phyloP scores from a whole-genome alignment of 225 moss, liverwort and hornwort species.

The Pseudisothecium myosuroides region DNA sequence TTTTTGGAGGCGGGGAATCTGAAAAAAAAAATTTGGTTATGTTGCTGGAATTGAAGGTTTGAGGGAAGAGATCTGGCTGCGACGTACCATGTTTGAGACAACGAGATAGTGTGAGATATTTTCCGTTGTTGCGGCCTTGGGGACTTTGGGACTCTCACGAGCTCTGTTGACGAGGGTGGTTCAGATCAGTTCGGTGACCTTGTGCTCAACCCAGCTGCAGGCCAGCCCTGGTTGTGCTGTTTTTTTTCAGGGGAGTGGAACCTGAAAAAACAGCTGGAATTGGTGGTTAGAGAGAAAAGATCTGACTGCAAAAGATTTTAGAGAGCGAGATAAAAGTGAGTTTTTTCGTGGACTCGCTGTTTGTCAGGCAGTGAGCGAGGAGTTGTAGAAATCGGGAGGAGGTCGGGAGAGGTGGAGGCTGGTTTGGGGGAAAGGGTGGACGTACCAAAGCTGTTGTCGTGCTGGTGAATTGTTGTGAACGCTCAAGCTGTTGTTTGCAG shows the following conservation, averaged over 20 bases:
- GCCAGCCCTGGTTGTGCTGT: background rate
- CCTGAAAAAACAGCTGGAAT: background rate
- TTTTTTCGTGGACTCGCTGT: background rate
- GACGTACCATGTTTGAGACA: background rate
- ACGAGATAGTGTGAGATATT: background rate
- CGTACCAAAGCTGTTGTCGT: background rate
- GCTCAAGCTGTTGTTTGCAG: slow-evolving; percentile 23
- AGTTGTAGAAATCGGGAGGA: background rate
- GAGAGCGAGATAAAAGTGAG: background rate
- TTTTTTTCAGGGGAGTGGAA: background rate
- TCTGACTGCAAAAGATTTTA: background rate
- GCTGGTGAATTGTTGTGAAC: background rate
- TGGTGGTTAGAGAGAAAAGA: background rate
- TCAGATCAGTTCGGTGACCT: background rate
- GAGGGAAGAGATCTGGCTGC: background rate
- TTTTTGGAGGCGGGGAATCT: background rate
- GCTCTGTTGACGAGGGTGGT: background rate
- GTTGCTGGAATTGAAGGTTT: background rate
- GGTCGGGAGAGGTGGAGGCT: background rate
- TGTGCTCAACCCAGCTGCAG: background rate
- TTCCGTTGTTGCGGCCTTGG: background rate
- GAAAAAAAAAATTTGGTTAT: background rate
- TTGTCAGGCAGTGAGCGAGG: background rate
- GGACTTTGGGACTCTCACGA: background rate
- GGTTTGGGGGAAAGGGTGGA: background rate